These are phyloP conservation scores for Saccharum officinarum DNA, from an alignment of 176 grass and related monocot species.

Conservation along the genomic window DNA sequence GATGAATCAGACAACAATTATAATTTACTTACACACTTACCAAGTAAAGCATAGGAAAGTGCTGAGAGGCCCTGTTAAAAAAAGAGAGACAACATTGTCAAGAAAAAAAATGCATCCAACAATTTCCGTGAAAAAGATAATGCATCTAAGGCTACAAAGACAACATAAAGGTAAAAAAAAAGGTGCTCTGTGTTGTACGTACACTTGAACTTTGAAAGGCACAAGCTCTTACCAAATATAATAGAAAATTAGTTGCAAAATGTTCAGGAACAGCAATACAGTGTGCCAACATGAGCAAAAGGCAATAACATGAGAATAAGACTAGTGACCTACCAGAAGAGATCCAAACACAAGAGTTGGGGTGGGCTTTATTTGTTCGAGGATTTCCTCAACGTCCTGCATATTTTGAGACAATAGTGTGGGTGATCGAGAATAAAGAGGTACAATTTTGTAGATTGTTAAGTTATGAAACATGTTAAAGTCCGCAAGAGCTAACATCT, in stretches of 20 bases:
- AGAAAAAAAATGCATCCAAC: constrained; percentile 23
- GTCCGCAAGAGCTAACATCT: neutral
- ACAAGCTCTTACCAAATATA: neutral
- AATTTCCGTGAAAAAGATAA: neutral
- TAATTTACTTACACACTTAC: constrained; percentile 44
- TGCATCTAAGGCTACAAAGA: constrained; percentile 3
- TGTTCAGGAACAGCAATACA: neutral
- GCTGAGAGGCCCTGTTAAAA: constrained; percentile 68
- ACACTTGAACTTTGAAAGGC: neutral
- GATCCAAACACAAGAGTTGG: constrained; percentile 74
- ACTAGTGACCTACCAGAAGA: constrained; percentile 53
- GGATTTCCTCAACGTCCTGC: constrained; percentile 90
- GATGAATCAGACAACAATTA: neutral
- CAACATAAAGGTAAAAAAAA: neutral
- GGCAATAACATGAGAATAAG: neutral
- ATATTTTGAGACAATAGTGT: constrained; percentile 36
- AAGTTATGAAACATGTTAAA: neutral
- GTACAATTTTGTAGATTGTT: neutral
- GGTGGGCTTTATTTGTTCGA: constrained; percentile 79
- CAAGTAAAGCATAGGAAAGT: constrained; percentile 69
- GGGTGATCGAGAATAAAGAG: neutral
- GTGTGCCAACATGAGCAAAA: neutral
- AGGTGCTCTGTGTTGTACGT: neutral
- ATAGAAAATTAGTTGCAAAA: neutral
- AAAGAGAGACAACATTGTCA: constrained; percentile 34